phyloP scores from a whole-genome alignment of 2,329 filamentous ascomycete species.

The Sporothrix variecibatus region DNA sequence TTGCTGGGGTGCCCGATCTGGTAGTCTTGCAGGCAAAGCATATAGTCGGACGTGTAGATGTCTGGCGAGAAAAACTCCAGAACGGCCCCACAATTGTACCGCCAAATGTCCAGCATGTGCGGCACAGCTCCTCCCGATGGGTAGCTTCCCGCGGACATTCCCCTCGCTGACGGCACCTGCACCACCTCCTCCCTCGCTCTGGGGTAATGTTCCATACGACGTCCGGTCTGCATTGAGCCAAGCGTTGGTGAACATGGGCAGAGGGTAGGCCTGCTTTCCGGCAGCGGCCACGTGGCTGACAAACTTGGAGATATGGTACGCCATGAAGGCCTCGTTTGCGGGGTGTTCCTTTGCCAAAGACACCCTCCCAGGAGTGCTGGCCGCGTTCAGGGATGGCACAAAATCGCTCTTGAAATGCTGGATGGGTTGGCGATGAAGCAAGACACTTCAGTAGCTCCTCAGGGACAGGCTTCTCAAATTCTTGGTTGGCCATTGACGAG shows the following conservation, averaged over 20 bases:
- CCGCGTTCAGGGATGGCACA: not conserved
- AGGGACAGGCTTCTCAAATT: constrained; percentile 41
- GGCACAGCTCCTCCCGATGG: constrained; percentile 49
- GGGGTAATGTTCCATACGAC: not conserved
- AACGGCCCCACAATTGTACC: constrained; percentile 41
- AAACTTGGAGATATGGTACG: constrained; percentile 39
- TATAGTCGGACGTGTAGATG: constrained; percentile 39
- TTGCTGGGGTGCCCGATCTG: constrained; percentile 41
- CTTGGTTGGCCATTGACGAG: constrained; percentile 44
- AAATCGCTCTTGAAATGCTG: not conserved
- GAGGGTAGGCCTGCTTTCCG: constrained; percentile 39
- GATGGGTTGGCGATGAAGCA: not conserved
- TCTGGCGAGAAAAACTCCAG: constrained; percentile 52
- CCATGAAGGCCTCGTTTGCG: constrained; percentile 45
- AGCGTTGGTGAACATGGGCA: constrained; percentile 42
- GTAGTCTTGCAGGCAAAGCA: constrained; percentile 38
- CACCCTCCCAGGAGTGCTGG: constrained; percentile 34
- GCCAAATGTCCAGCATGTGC: constrained; percentile 50
- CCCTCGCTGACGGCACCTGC: constrained; percentile 40
- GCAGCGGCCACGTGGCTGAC: constrained; percentile 41
- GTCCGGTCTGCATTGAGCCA: constrained; percentile 35
- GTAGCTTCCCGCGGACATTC: constrained; percentile 33
- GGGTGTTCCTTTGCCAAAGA: constrained; percentile 35
- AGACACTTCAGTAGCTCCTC: constrained; percentile 26
- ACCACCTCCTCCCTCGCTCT: constrained; percentile 36